These are phyloP conservation scores for Phaeosphaeria sp. DNA, from an alignment of 2,329 filamentous ascomycete species.

Conservation along the genomic window DNA sequence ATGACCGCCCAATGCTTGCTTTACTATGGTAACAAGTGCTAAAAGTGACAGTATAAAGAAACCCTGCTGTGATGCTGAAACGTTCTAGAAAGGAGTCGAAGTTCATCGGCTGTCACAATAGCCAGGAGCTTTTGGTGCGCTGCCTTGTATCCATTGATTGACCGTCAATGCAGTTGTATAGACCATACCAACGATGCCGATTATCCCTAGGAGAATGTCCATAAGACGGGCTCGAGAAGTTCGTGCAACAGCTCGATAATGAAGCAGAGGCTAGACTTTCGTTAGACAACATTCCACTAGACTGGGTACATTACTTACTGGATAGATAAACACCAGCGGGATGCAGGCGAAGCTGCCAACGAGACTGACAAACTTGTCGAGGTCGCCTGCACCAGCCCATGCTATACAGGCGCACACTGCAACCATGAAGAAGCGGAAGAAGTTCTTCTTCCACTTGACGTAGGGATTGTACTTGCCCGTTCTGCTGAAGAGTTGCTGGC, in stretches of 20 bases:
- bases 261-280: conserved; percentile 76
- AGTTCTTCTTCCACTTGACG: conserved; percentile 99
- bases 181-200: conserved; percentile 85
- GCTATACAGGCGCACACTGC: conserved; percentile 84
- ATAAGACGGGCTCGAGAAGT: conserved; percentile 70
- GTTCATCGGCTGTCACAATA: conserved; percentile 63
- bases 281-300: conserved; percentile 38
- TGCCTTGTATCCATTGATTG: conserved; percentile 78
- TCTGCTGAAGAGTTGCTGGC: conserved; percentile 90
- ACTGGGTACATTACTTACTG: conserved; percentile 66
- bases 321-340: conserved; percentile 95
- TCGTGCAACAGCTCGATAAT: conserved; percentile 80
- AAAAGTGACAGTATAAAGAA: background rate
- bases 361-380: conserved; percentile 96
- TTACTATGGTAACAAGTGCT: background rate
- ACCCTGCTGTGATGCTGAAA: background rate
- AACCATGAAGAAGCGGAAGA: conserved; percentile 93
- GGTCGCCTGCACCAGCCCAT: conserved; percentile 88
- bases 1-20: background rate
- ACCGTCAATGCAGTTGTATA: conserved; percentile 91
- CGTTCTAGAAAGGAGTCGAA: background rate
- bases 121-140: conserved; percentile 60
- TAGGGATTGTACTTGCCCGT: conserved; percentile 98
- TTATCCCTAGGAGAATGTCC: conserved; percentile 78
- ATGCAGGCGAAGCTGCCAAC: conserved; percentile 98